These are phyloP conservation scores for Colletotrichum chlorophyti DNA, from an alignment of 2,329 filamentous ascomycete species.

Conservation along the genomic window DNA sequence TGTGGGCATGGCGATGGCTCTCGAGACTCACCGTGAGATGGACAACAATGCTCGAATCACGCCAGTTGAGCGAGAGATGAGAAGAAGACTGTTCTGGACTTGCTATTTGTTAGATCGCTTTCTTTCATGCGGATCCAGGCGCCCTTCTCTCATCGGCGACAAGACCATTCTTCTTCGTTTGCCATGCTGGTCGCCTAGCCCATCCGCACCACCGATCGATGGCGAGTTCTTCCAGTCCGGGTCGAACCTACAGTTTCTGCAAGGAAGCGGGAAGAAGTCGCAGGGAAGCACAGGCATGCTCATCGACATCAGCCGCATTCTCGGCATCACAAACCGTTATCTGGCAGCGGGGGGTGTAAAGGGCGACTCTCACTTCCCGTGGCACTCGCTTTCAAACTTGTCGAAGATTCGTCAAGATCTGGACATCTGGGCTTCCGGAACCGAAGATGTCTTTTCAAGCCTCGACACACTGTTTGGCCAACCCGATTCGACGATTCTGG, in stretches of 20 bases:
- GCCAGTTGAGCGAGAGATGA: slow-evolving; percentile 75
- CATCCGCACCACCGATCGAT: slow-evolving; percentile 68
- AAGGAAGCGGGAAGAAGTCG: slow-evolving; percentile 71
- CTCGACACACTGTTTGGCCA: slow-evolving; percentile 79
- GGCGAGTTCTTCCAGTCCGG: slow-evolving; percentile 83
- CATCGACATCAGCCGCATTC: slow-evolving; percentile 82
- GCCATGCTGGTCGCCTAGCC: slow-evolving; percentile 74
- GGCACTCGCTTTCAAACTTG: slow-evolving; percentile 84
- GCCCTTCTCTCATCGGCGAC: slow-evolving; percentile 81
- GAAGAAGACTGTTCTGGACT: slow-evolving; percentile 85
- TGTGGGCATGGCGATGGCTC: slow-evolving; percentile 82
- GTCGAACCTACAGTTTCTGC: slow-evolving; percentile 77
- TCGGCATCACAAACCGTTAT: slow-evolving; percentile 85
- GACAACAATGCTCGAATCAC: slow-evolving; percentile 68
- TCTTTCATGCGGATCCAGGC: slow-evolving; percentile 78
- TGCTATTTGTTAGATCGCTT: slow-evolving; percentile 90
- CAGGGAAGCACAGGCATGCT: slow-evolving; percentile 82
- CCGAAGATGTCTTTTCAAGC: slow-evolving; percentile 79
- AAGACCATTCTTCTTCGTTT: slow-evolving; percentile 77
- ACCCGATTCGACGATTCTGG: slow-evolving; percentile 77
- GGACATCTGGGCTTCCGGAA: slow-evolving; percentile 84
- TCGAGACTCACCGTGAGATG: slow-evolving; percentile 81
- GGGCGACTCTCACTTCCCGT: slow-evolving; percentile 88
- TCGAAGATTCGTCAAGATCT: slow-evolving; percentile 87
- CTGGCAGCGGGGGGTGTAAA: slow-evolving; percentile 86